Base-by-base conservation (phyloP, 192 early-diverging fungal species). In the Coemansia asiatica region DNA sequence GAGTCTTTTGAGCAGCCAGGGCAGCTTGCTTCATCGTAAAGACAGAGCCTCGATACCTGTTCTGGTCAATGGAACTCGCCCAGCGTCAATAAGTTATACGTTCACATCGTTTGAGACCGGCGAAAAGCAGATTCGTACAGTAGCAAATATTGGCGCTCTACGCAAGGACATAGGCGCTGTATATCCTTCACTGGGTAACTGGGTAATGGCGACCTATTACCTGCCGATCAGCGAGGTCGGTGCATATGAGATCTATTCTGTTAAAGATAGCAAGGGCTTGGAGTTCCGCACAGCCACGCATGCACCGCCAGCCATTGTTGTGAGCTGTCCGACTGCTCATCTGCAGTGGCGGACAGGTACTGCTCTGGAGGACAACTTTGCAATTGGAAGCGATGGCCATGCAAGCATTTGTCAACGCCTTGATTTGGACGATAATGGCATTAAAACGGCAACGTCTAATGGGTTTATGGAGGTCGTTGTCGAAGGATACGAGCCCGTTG, bases 361-460 rank as follows among this genome's bases (percentile, higher is more conserved):
- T 15, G 13, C 2, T 15, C 21, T n/a, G 6, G 66, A 4, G 2
- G 72, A 80, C 51, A 68, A 64, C 49, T 74, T 80, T 68, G 36
- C 44, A 18, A 66, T 80, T n/a, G 72, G 66, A 51, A 56, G 60
- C n/a, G 63, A 66, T 59, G 78, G 78, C 16, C 69, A 81, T 12
- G 78, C 78, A 8, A 81, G 73, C 23, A 75, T 81, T 22, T 81
- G 78, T 63, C 73, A 81, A 60, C 69, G 78, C 48, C n/a, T 57
- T 1, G 66, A 49, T 10, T 55, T 51, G 10, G 56, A 19, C 21
- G 60, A 55, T 33, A 63, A 57, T 6, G 31, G 22, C 16, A 29
- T 26, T 8, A 26, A 19, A 21, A 8, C 61, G 2, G 40, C 16
- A 2, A 2, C 55, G 6, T 22, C 29, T 9, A 29, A 27, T 25